A percentile compares a stretch with the other conserved stretches of the same genome.
Conservation (phyloP, 768 basidiomycete species). For the Clathrus columnatus region DNA sequence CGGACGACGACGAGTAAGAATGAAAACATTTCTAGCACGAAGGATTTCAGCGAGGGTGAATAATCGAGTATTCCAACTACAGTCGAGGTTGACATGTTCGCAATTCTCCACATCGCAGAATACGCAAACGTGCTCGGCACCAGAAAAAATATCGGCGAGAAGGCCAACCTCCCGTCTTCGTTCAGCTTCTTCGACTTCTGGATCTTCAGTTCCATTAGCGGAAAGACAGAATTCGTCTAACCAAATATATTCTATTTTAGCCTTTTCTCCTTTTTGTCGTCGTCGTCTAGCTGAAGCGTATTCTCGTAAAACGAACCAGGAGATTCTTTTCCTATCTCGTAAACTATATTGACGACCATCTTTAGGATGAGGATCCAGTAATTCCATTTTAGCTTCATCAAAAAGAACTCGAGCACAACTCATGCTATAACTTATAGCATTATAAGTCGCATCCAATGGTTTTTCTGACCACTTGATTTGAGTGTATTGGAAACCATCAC, state of each 20-base stretch:
- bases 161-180: slow-evolving; percentile 16
- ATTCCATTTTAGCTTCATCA: background rate
- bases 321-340: background rate
- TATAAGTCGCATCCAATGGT: background rate
- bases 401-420: background rate
- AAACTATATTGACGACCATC: background rate
- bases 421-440: background rate
- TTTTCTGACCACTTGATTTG: background rate
- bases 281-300: background rate
- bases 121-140: slow-evolving; percentile 14
- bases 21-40: slow-evolving; percentile 13
- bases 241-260: background rate
- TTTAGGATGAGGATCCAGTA: background rate
- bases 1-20: slow-evolving; percentile 12
- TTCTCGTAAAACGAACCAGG: background rate
- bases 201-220: background rate
- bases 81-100: slow-evolving; percentile 13
- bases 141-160: slow-evolving; percentile 17
- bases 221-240: background rate
- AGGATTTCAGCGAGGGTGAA: slow-evolving; percentile 19
- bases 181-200: slow-evolving; percentile 5
- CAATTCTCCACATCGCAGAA: slow-evolving; percentile 16
- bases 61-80: slow-evolving; percentile 16
- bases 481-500: background rate
- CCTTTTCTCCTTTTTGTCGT: background rate